A percentile compares a stretch with the other conserved stretches of the same genome.
Conservation (phyloP, 345 rosid species). For the Cardiospermum halicacabum region DNA sequence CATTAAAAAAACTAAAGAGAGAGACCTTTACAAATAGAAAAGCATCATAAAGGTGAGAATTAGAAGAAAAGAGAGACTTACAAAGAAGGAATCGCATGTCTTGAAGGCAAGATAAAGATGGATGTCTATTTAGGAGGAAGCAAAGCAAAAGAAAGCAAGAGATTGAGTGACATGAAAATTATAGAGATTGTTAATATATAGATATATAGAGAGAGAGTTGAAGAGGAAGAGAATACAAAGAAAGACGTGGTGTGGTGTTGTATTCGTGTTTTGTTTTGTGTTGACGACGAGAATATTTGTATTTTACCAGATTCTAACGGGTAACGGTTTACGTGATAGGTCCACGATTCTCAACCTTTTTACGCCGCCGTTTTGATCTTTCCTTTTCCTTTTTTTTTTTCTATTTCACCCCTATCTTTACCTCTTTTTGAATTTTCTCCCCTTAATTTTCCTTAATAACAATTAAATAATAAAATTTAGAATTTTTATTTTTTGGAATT, state of each 20-base stretch:
- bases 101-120: constrained; percentile 47
- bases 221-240: too few species aligned
- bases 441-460: too few species aligned
- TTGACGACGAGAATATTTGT: background rate
- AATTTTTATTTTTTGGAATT: too few species aligned
- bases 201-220: too few species aligned
- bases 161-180: constrained; percentile 41
- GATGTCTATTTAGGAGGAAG: constrained; percentile 27
- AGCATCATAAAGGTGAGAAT: constrained; percentile 10
- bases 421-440: too few species aligned
- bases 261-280: background rate
- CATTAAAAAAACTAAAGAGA: constrained; percentile 17
- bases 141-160: too few species aligned
- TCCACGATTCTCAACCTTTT: background rate
- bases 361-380: background rate
- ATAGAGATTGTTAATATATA: too few species aligned
- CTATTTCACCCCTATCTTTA: too few species aligned
- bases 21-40: constrained; percentile 19
- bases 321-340: background rate
- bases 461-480: too few species aligned
- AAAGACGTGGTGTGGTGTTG: background rate
- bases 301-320: background rate
- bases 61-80: constrained; percentile 47
- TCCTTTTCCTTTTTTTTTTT: background rate
- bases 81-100: constrained; percentile 52